These are phyloP conservation scores for Tilletia caries DNA, from an alignment of 1,284 basidiomycete genomes.

Conservation along the genomic window DNA sequence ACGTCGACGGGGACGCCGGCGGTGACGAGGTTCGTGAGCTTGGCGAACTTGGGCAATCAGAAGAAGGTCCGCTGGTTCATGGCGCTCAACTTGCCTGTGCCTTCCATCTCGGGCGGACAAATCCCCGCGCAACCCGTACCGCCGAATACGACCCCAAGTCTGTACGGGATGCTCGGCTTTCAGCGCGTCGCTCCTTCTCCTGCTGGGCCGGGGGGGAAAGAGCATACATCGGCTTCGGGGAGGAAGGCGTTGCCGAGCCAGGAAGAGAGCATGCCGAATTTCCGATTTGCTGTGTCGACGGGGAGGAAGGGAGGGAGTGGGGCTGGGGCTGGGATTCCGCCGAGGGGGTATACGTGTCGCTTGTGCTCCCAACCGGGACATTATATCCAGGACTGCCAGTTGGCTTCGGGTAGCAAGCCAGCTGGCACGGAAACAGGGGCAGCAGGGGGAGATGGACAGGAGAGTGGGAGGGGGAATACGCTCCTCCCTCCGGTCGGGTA, in stretches of 20 bases:
- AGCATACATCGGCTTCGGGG: too few relatives aligned
- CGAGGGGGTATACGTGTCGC: constrained; percentile 35
- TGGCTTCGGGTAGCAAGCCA: neutral
- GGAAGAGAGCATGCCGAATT: constrained; percentile 20
- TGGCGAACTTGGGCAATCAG: constrained; percentile 42
- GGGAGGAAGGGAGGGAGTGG: too few relatives aligned
- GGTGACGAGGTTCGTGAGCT: constrained; percentile 41
- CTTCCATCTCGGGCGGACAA: too few relatives aligned
- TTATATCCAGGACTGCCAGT: constrained; percentile 25
- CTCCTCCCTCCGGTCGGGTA: neutral
- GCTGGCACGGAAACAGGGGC: neutral
- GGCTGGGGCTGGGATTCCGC: too few relatives aligned
- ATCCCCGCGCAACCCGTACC: too few relatives aligned
- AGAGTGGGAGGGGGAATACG: neutral
- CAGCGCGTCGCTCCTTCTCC: neutral
- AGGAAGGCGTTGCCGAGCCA: too few relatives aligned
- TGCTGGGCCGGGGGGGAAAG: neutral
- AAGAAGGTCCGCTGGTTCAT: constrained; percentile 49
- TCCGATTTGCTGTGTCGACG: constrained; percentile 23
- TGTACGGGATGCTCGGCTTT: constrained; percentile 20
- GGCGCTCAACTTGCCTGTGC: constrained; percentile 40
- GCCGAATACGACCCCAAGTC: constrained; percentile 24
- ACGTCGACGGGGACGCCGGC: too few relatives aligned
- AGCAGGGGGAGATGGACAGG: too few relatives aligned
- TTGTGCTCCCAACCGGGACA: constrained; percentile 32